Conservation (phyloP, 805 yeast genomes). For the Starmerella floricola region DNA sequence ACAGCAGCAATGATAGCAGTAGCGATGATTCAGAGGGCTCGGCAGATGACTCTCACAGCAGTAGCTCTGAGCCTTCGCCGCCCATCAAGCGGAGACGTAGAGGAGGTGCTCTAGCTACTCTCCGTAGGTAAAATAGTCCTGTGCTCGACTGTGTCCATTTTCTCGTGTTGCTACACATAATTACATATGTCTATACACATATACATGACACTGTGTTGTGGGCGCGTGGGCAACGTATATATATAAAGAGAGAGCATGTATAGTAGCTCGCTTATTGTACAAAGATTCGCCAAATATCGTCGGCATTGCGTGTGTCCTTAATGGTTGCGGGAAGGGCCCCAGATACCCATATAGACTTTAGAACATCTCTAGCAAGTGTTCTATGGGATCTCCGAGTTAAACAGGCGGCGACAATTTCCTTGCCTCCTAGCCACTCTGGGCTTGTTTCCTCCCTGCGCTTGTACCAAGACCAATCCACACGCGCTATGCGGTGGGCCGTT, state of each 20-base stretch:
- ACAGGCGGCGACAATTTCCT: constrained; percentile 39
- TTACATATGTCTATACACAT: background rate
- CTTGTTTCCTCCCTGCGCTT: constrained; percentile 31
- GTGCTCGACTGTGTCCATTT: too few relatives aligned
- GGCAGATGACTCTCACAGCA: background rate
- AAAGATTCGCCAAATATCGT: constrained; percentile 9
- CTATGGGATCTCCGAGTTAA: constrained; percentile 41
- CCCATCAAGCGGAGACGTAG: background rate
- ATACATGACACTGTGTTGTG: background rate
- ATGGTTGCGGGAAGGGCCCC: constrained; percentile 14
- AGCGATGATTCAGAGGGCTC: constrained; percentile 4
- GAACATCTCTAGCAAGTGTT: constrained; percentile 29
- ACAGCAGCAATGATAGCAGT: constrained; percentile 3
- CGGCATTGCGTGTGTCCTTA: constrained; percentile 5
- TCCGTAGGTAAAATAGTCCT: background rate
- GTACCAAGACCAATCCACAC: constrained; percentile 85
- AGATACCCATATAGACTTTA: constrained; percentile 30
- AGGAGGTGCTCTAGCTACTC: constrained; percentile 1
- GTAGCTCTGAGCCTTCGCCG: background rate
- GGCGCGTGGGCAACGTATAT: background rate
- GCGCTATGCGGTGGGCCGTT: constrained; percentile 79
- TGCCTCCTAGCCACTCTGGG: constrained; percentile 38
- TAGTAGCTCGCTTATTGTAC: constrained; percentile 5
- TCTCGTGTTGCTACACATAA: too few relatives aligned
- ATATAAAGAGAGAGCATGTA: background rate